Evolutionary conservation across 2,329 filamentous ascomycete species (phyloP).

Genomic region (Colletotrichum cuscutae): DNA sequence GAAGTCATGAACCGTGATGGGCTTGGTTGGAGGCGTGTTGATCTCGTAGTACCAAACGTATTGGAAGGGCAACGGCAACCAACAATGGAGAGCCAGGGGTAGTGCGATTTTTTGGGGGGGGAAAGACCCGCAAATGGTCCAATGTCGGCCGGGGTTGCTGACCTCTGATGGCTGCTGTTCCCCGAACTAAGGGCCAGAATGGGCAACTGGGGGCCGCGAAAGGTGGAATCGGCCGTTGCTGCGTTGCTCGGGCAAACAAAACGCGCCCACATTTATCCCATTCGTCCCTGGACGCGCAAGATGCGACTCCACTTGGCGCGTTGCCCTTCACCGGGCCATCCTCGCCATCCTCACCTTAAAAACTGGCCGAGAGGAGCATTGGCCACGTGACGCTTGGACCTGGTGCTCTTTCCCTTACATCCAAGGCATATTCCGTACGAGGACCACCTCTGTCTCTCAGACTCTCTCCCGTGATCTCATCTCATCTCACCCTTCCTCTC

Average conservation of each 20-base stretch:
- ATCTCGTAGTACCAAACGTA: conserved; percentile 17
- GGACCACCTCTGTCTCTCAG: no score
- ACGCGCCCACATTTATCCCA: conserved; percentile 10
- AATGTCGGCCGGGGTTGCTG: background rate
- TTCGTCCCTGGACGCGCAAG: conserved; percentile 8
- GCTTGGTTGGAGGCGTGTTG: conserved; percentile 17
- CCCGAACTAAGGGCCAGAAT: background rate
- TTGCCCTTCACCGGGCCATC: background rate
- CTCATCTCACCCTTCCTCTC: background rate
- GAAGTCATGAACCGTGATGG: conserved; percentile 7
- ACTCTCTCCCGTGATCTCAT: no score
- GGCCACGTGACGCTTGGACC: conserved; percentile 2
- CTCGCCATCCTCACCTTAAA: conserved; percentile 8
- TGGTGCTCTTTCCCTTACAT: background rate
- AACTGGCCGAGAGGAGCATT: background rate
- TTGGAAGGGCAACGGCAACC: conserved; percentile 31
- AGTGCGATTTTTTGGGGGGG: background rate
- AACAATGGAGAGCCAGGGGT: conserved; percentile 13
- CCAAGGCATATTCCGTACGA: background rate
- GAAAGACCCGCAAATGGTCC: background rate
- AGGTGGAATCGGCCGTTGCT: conserved; percentile 4
- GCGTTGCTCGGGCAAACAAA: conserved; percentile 35
- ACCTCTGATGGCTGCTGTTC: background rate
- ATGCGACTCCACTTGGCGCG: conserved; percentile 19
- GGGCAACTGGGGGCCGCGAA: background rate